Conservation (phyloP, 805 yeast genomes). For the Pichia gijzeniarum region DNA sequence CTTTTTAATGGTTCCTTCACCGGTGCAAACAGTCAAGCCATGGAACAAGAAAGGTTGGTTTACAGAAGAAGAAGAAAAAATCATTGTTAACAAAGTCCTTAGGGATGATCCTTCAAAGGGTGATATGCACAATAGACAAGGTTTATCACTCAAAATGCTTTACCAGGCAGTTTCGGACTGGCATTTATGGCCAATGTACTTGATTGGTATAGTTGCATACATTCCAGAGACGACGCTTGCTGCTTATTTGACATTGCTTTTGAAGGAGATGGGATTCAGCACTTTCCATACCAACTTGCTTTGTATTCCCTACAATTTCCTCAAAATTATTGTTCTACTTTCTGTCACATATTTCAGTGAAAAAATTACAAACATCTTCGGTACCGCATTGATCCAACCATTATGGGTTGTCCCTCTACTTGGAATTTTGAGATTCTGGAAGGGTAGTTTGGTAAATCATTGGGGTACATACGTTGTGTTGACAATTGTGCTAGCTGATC, state of each 20-base stretch:
- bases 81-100: conserved; percentile 50
- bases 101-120: conserved; percentile 62
- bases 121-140: conserved; percentile 57
- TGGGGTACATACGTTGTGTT: conserved; percentile 24
- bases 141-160: conserved; percentile 37
- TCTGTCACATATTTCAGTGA: conserved; percentile 34
- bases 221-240: conserved; percentile 33
- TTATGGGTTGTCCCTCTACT: conserved; percentile 24
- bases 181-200: conserved; percentile 50
- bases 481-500: conserved; percentile 33
- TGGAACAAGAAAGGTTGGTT: conserved; percentile 34
- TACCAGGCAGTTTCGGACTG: conserved; percentile 39
- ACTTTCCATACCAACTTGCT: conserved; percentile 48
- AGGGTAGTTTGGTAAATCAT: conserved; percentile 20
- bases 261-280: conserved; percentile 44
- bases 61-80: conserved; percentile 48
- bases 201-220: conserved; percentile 37
- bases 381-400: conserved; percentile 21
- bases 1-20: conserved; percentile 31
- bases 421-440: conserved; percentile 26
- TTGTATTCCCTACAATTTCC: conserved; percentile 42
- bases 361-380: conserved; percentile 24
- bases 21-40: conserved; percentile 26
- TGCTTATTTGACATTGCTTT: conserved; percentile 42
- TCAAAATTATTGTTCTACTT: conserved; percentile 34